Evolutionary conservation across 2,329 filamentous ascomycete genomes (phyloP).

Genomic region (Penicillium corylophilum): DNA sequence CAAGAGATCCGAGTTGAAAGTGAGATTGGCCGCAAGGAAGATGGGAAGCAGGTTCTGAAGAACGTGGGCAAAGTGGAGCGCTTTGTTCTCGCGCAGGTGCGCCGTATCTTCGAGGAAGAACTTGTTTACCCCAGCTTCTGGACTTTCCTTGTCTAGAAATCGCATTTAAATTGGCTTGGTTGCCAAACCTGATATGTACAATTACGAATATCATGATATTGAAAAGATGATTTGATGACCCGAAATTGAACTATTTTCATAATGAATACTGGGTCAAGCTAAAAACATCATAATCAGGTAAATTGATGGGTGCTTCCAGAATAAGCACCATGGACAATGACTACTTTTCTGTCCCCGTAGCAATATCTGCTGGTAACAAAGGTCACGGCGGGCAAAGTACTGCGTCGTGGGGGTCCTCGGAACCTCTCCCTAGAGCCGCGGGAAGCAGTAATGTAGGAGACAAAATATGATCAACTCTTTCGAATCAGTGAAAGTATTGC

Average conservation of each 20-base stretch:
- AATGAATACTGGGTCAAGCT: slow-evolving; percentile 3
- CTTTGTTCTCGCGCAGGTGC: slow-evolving; percentile 94
- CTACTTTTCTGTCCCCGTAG: not conserved
- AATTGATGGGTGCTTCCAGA: not conserved
- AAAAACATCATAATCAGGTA: not conserved
- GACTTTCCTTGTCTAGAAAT: slow-evolving; percentile 79
- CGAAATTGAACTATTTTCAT: slow-evolving; percentile 13
- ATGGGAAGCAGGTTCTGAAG: slow-evolving; percentile 91
- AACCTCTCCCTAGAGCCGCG: not conserved
- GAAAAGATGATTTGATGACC: slow-evolving; percentile 14
- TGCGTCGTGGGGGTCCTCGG: not conserved
- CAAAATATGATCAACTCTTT: slow-evolving; percentile 4
- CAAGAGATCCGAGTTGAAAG: slow-evolving; percentile 96
- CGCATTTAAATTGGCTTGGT: not conserved
- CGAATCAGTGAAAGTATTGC: slow-evolving; percentile 1
- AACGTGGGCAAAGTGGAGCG: slow-evolving; percentile 98
- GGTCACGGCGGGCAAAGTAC: not conserved
- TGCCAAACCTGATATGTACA: slow-evolving; percentile 6
- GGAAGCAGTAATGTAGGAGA: not conserved
- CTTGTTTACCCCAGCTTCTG: slow-evolving; percentile 98
- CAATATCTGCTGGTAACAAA: not conserved
- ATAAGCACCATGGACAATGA: slow-evolving; percentile 1
- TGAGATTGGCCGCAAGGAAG: slow-evolving; percentile 90
- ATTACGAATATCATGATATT: slow-evolving; percentile 18
- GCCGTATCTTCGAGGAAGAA: slow-evolving; percentile 96